Percentiles rank a stretch among this genome's conserved stretches.
phyloP scores from a whole-genome alignment of 805 yeast species.

The Jamesozyma gamospora region DNA sequence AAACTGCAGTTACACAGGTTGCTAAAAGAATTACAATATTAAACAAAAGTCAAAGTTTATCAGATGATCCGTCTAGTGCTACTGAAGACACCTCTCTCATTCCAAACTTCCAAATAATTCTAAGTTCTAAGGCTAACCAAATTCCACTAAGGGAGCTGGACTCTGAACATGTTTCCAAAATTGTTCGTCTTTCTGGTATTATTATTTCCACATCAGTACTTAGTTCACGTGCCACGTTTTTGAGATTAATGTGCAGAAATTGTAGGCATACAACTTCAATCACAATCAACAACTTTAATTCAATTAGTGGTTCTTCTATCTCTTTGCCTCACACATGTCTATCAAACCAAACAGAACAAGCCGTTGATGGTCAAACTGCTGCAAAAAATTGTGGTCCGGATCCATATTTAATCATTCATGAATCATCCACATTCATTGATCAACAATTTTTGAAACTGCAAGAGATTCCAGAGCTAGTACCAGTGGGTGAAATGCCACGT shows the following conservation, averaged over 20 bases:
- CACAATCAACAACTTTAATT: slow-evolving; percentile 29
- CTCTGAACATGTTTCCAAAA: slow-evolving; percentile 79
- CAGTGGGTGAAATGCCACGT: slow-evolving; percentile 98
- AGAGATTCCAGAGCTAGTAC: slow-evolving; percentile 97
- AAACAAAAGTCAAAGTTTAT: slow-evolving; percentile 12
- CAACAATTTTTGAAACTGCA: slow-evolving; percentile 91
- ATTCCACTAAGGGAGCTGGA: slow-evolving; percentile 72
- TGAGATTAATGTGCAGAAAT: slow-evolving; percentile 76
- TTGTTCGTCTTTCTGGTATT: slow-evolving; percentile 87
- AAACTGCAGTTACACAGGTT: slow-evolving; percentile 71
- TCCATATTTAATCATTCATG: slow-evolving; percentile 90
- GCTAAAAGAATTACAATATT: slow-evolving; percentile 58
- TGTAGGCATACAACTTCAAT: slow-evolving; percentile 75
- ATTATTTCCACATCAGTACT: slow-evolving; percentile 85
- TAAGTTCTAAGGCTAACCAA: slow-evolving; percentile 61
- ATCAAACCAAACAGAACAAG: slow-evolving; percentile 14
- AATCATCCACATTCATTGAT: slow-evolving; percentile 85
- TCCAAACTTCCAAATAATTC: slow-evolving; percentile 76
- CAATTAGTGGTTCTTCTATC: slow-evolving; percentile 25
- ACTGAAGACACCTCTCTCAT: slow-evolving; percentile 21
- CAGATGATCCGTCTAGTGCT: slow-evolving; percentile 7
- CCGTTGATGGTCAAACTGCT: slow-evolving; percentile 5
- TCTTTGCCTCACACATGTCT: slow-evolving; percentile 28
- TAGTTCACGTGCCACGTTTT: slow-evolving; percentile 73
- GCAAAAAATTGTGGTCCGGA: slow-evolving; percentile 65